Evolutionary conservation across 2,329 filamentous ascomycete species (phyloP).

Genomic region (Colletotrichum sp.): DNA sequence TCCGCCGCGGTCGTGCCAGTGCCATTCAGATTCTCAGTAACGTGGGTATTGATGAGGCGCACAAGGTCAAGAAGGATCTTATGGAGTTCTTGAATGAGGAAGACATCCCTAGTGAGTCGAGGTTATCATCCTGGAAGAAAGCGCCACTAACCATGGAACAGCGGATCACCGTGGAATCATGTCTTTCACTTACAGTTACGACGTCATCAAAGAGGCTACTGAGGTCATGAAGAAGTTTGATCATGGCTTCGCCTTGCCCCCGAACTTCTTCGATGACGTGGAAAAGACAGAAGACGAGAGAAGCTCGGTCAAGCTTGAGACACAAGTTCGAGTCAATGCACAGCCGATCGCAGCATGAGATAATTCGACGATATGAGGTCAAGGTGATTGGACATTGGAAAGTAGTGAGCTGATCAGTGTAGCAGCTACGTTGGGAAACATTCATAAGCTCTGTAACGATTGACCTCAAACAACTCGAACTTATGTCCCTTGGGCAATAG

Average conservation of each 20-base stretch:
- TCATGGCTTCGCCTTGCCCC: slow-evolving; percentile 20
- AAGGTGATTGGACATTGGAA: neutral
- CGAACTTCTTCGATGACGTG: slow-evolving; percentile 24
- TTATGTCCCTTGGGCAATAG: neutral
- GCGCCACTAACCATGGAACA: neutral
- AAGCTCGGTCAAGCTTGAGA: neutral
- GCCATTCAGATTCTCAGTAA: slow-evolving; percentile 44
- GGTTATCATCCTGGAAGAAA: neutral
- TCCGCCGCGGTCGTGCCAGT: slow-evolving; percentile 32
- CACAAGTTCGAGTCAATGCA: neutral
- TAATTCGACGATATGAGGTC: neutral
- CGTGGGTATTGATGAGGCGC: slow-evolving; percentile 35
- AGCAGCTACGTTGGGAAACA: neutral
- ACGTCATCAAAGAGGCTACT: slow-evolving; percentile 22
- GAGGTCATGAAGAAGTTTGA: slow-evolving; percentile 23
- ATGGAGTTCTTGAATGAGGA: slow-evolving; percentile 29
- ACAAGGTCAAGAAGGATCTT: slow-evolving; percentile 31
- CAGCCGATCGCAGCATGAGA: neutral
- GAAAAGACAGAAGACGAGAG: neutral
- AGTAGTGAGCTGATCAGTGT: neutral
- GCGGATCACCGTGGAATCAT: slow-evolving; percentile 8
- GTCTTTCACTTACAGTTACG: slow-evolving; percentile 23
- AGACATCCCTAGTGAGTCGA: slow-evolving; percentile 33
- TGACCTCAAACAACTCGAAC: neutral
- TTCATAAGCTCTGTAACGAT: neutral